phyloP scores from a whole-genome alignment of 352 stramenopile genomes.

The Pythium brassicae region DNA sequence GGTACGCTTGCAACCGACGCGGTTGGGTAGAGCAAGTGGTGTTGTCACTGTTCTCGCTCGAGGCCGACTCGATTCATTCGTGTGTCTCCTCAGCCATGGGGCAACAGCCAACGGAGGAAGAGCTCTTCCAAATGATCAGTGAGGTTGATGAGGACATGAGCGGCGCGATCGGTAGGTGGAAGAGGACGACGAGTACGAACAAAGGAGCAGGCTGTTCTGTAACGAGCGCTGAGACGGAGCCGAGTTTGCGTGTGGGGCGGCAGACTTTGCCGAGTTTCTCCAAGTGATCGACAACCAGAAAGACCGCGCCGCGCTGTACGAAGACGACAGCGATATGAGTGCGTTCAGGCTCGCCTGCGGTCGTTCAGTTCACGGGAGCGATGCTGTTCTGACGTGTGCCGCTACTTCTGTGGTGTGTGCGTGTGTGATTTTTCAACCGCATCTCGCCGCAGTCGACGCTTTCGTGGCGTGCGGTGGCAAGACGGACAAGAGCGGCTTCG shows the following conservation, averaged over 20 bases:
- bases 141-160: conserved; percentile 91
- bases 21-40: neutral
- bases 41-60: neutral
- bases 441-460: conserved; percentile 81
- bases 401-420: neutral
- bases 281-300: conserved; percentile 99
- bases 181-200: neutral
- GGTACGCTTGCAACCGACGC: conserved; percentile 20
- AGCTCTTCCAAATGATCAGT: conserved; percentile 97
- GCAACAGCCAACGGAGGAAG: conserved; percentile 97
- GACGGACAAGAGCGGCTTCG: conserved; percentile 89
- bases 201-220: neutral
- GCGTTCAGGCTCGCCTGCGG: conserved; percentile 8
- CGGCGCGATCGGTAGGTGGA: conserved; percentile 81
- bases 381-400: neutral
- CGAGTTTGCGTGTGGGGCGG: neutral
- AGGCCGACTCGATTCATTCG: neutral
- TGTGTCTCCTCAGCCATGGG: conserved; percentile 80
- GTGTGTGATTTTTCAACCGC: too few relatives aligned
- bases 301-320: conserved; percentile 91
- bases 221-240: too few relatives aligned
- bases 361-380: neutral
- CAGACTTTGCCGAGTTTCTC: conserved; percentile 97
- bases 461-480: conserved; percentile 96
- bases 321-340: conserved; percentile 97